phyloP scores from a whole-genome alignment of 2,329 filamentous ascomycete species.

The Pestalotiopsis fici region DNA sequence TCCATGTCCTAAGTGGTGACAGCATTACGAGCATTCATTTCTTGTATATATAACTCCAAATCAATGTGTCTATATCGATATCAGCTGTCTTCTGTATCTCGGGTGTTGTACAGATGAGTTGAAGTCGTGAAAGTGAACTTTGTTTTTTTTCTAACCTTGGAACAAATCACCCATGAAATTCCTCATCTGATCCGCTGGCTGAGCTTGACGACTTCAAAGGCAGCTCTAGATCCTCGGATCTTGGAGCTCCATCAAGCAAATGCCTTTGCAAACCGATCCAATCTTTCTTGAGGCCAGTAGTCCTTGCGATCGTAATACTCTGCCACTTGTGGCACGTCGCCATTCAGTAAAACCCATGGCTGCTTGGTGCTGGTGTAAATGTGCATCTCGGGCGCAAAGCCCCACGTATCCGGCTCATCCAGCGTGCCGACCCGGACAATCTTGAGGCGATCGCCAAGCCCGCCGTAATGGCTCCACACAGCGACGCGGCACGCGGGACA shows the following conservation, averaged over 20 bases:
- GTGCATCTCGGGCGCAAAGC: conserved; percentile 7
- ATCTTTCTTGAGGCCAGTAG: conserved; percentile 3
- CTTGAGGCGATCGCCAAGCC: not conserved
- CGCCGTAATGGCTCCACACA: conserved; percentile 7
- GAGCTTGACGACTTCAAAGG: not conserved
- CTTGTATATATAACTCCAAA: not conserved
- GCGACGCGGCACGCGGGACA: conserved; percentile 4
- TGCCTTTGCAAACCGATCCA: not conserved
- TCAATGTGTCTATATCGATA: not conserved
- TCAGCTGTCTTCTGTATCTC: not conserved
- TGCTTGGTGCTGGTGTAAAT: conserved; percentile 5
- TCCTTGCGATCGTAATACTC: conserved; percentile 4
- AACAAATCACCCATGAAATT: not conserved
- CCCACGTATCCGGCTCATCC: not conserved
- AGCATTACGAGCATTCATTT: not conserved
- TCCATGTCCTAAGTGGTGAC: not conserved
- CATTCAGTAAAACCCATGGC: not conserved
- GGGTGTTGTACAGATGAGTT: not conserved
- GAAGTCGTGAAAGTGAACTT: not conserved
- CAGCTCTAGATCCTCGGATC: not conserved
- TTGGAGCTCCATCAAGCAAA: not conserved
- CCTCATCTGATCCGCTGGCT: not conserved
- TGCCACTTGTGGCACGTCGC: not conserved
- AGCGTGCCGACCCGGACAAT: conserved; percentile 6
- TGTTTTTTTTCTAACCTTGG: too few relatives aligned